Conservation (phyloP, 2,329 filamentous ascomycete genomes). For the Fusarium globosum region DNA sequence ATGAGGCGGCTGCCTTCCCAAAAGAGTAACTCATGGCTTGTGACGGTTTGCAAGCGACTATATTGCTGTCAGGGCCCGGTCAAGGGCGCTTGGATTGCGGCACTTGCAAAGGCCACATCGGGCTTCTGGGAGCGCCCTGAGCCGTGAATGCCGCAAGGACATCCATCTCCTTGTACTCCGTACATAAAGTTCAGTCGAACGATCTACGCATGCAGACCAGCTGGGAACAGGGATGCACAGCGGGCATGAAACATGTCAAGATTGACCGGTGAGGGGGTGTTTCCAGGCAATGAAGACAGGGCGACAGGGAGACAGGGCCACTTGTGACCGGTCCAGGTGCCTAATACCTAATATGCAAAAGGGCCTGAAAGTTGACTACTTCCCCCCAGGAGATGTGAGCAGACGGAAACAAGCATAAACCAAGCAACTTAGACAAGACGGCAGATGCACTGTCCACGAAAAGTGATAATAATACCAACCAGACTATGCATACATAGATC, state of each 20-base stretch:
- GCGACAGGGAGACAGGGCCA: constrained; percentile 16
- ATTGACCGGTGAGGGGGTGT: constrained; percentile 34
- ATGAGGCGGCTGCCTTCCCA: constrained; percentile 2
- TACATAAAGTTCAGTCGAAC: constrained; percentile 9
- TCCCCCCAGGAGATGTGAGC: not conserved
- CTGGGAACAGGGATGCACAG: constrained; percentile 27
- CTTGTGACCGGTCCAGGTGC: constrained; percentile 26
- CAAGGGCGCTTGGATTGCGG: constrained; percentile 17
- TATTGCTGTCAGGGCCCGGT: constrained; percentile 19
- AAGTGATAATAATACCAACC: not conserved
- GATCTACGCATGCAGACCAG: constrained; percentile 25
- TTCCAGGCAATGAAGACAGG: constrained; percentile 15
- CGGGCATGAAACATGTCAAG: constrained; percentile 38
- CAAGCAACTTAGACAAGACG: constrained; percentile 10
- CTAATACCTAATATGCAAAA: constrained; percentile 10
- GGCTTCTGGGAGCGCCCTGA: constrained; percentile 6
- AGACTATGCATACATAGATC: not conserved
- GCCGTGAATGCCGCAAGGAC: constrained; percentile 20
- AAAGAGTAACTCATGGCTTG: not conserved
- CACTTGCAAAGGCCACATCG: constrained; percentile 15
- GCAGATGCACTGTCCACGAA: constrained; percentile 1
- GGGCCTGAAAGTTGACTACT: constrained; percentile 4
- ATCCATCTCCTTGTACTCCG: constrained; percentile 12
- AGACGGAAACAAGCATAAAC: constrained; percentile 35
- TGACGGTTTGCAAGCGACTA: not conserved